Evolutionary conservation across 164 flowering plant species (phyloP), one percentile per base, ranked within the genome.

Genomic region (Euptelea pleiosperma): DNA sequence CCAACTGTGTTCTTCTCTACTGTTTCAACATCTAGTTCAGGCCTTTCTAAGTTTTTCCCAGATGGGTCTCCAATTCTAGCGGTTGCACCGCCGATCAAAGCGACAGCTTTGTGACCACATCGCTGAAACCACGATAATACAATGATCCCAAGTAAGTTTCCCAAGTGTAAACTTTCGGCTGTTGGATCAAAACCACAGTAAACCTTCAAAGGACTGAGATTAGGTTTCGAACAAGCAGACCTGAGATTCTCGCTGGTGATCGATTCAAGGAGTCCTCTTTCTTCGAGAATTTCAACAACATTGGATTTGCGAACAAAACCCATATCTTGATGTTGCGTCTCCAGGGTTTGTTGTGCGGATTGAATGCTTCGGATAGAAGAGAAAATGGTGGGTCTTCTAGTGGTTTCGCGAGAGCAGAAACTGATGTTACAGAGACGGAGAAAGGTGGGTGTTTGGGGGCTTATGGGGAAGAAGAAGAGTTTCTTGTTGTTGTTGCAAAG

Each of bases 121-220:
- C 79, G 59, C 46, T 68, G 85, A 63, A 89, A 89, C 96, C 89
- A 89, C 2, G 96, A 86, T 30, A 89, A 75, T 8, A 86, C 91
- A 50, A 89, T 82, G 55, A 89, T 63, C 2, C 91, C 96, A 14
- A 86, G 69, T 45, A 89, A 81, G 55, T 89, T 89, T 7, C 96
- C 96, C 50, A 89, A 60, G 60, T 89, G 96, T 34, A 86, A 65
- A 64, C 83, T 79, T 66, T 86, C 82, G 8, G 93, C 96, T 1
- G 93, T 86, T 0, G 96, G 93, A 64, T 89, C 96, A 62, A 89
- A 89, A 15, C 96, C 96, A 57, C 96, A 86, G 65, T 89, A 89
- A 41, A 78, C 89, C 47, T 51, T 79, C 33, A 84, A 52, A 6
- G 77, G 78, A 14, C 55, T 52, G 37, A 6, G 10, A 15, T 59